Evolutionary conservation across 2,329 filamentous ascomycete genomes (phyloP).

Genomic region (Aspergillus sp.): DNA sequence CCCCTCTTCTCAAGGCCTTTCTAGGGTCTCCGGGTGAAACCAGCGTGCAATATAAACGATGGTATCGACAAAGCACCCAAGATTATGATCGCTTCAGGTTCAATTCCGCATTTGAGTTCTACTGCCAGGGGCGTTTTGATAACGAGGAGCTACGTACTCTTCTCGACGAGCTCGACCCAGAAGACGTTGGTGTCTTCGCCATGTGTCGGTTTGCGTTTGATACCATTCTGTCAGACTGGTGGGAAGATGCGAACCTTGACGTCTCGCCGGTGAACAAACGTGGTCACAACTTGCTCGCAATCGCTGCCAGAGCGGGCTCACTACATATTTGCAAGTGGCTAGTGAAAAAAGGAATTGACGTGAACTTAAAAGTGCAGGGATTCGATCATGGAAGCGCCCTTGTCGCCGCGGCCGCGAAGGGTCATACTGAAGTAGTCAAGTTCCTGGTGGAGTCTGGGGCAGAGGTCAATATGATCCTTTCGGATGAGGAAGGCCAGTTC

Average conservation of each 20-base stretch:
- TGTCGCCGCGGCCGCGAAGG: not conserved
- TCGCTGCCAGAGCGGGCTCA: slow-evolving; percentile 7
- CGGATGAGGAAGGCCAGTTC: not conserved
- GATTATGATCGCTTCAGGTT: not conserved
- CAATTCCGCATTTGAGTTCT: not conserved
- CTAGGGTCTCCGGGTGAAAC: slow-evolving; percentile 9
- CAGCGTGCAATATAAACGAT: slow-evolving; percentile 12
- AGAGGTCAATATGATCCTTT: not conserved
- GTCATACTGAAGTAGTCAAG: slow-evolving; percentile 5
- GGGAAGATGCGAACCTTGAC: slow-evolving; percentile 7
- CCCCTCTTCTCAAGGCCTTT: slow-evolving; percentile 11
- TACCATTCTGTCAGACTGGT: slow-evolving; percentile 12
- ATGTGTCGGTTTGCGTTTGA: slow-evolving; percentile 13
- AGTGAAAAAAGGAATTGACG: slow-evolving; percentile 1
- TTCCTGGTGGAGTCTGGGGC: slow-evolving; percentile 11
- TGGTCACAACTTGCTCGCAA: slow-evolving; percentile 8
- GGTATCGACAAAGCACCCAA: not conserved
- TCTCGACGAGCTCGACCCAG: slow-evolving; percentile 8
- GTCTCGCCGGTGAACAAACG: not conserved
- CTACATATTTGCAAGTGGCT: slow-evolving; percentile 7
- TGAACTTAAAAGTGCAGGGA: not conserved
- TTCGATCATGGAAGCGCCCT: not conserved
- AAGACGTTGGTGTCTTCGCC: slow-evolving; percentile 5
- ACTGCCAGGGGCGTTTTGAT: not conserved
- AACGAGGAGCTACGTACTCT: not conserved